A percentile compares a stretch with the other conserved stretches of the same genome.
These are phyloP conservation scores for Jimgerdemannia lactiflua DNA, from an alignment of 192 early-diverging fungal species.

Conservation along the genomic window DNA sequence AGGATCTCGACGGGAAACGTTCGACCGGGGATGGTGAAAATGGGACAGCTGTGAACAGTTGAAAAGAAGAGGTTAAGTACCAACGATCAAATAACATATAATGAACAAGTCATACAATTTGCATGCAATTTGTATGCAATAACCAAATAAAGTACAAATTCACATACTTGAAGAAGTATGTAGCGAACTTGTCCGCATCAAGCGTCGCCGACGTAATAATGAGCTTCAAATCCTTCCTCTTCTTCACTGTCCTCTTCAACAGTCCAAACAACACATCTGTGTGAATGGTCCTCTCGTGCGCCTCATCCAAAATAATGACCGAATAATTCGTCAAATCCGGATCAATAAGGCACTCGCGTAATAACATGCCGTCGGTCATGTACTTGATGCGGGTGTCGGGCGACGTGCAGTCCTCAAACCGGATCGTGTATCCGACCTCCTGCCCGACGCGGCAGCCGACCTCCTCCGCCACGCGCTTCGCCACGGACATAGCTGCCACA, in stretches of 20 bases:
- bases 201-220: constrained; percentile 95
- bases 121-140: neutral
- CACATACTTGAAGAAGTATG: constrained; percentile 67
- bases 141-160: neutral
- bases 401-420: constrained; percentile 97
- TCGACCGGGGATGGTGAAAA: constrained; percentile 95
- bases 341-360: constrained; percentile 90
- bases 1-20: constrained; percentile 94
- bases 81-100: neutral
- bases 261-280: constrained; percentile 97
- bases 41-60: constrained; percentile 63
- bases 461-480: constrained; percentile 97
- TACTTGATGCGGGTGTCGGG: constrained; percentile 92
- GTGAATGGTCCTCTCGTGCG: constrained; percentile 95
- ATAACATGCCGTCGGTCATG: constrained; percentile 99
- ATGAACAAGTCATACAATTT: neutral
- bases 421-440: constrained; percentile 97
- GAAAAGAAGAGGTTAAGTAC: neutral
- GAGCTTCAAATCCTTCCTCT: constrained; percentile 87
- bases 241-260: constrained; percentile 76
- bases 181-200: constrained; percentile 92
- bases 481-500: constrained; percentile 98
- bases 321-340: constrained; percentile 81
- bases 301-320: constrained; percentile 96
- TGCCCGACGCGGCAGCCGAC: constrained; percentile 90